Base-by-base conservation (phyloP, 2,329 filamentous ascomycete genomes). In the Cladophialophora exuberans region DNA sequence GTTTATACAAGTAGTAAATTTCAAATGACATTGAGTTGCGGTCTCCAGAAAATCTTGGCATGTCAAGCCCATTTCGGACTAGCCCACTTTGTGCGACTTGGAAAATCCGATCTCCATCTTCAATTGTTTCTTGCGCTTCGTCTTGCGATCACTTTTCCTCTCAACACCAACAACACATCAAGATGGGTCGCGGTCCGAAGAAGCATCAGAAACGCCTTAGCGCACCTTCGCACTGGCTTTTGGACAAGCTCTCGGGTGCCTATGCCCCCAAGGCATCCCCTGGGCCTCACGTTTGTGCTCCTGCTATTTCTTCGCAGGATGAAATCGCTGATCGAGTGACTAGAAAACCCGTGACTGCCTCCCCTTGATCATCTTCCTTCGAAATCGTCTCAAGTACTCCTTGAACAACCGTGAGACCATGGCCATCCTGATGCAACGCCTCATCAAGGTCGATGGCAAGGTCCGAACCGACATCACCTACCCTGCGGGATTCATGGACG, bases 171-270 rank as follows among this genome's bases (percentile, higher is more conserved):
- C 26, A 59, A 49, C 44, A 62, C 15, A 56, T 69, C 73, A 77
- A 74, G 69, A 81, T 80, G 78, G 76, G 73, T 73, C 76, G 77
- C 72, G 78, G 78, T 79, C 81, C 81, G 81, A 95, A 94, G 86
- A 97, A 97, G 89, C 94, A 99, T 83, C 93, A 97, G 82, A 97
- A 99, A 92, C 92, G 94, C 85, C 86, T 97, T 77, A 94, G 89
- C 82, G 94, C 94, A 77, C 94, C 94, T 76, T 95, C 89, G 78
- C 94, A 97, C 88, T 99, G 94, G 94, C 90, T 99, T 77, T 85
- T 99, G 79, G 94, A 99, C 90, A 99, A 99, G 82, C 86, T 99
- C 76, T 96, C 91, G 79, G 94, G 94, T 76, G 83, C 84, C 80
- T 93, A 86, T 75, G 83, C 84, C 64, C 83, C 83, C 70, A 83